A percentile compares a stretch with the other conserved stretches of the same genome.
Conservation (phyloP, 306 rosid genomes). For the Carpinus fangiana region DNA sequence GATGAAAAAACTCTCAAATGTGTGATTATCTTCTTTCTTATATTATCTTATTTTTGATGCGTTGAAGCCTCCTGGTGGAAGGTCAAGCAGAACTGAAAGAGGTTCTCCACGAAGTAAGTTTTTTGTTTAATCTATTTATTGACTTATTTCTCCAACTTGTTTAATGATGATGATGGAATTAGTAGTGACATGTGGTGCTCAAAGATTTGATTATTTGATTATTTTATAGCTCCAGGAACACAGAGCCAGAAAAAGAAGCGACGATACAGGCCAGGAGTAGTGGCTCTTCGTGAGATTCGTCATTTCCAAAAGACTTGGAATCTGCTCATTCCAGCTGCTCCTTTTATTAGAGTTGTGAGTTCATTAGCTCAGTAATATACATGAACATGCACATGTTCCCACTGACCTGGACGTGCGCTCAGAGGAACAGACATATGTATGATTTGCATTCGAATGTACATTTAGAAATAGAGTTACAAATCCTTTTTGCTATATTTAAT, state of each 20-base stretch:
- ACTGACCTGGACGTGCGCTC: background rate
- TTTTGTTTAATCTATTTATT: background rate
- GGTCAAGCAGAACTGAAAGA: background rate
- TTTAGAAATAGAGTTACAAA: background rate
- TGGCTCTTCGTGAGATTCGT: constrained; percentile 78
- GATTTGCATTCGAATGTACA: background rate
- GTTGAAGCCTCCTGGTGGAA: constrained; percentile 29
- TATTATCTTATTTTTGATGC: constrained; percentile 7
- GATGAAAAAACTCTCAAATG: background rate
- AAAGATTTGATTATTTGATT: background rate
- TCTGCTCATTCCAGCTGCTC: constrained; percentile 64
- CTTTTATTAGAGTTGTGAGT: constrained; percentile 74
- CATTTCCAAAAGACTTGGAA: constrained; percentile 44
- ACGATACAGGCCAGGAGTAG: constrained; percentile 57
- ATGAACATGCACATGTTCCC: background rate
- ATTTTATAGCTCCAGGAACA: constrained; percentile 32
- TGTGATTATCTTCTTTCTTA: background rate
- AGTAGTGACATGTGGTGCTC: constrained; percentile 14
- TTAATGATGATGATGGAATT: constrained; percentile 13
- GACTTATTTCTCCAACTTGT: background rate
- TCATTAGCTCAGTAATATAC: background rate
- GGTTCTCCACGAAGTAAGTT: constrained; percentile 33
- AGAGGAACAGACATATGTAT: background rate
- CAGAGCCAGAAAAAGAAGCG: constrained; percentile 35
- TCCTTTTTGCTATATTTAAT: background rate